Evolutionary conservation across 352 stramenopile genomes (phyloP), one percentile per base, ranked within the genome.

Genomic region (Phytopythium chamaehyphon): DNA sequence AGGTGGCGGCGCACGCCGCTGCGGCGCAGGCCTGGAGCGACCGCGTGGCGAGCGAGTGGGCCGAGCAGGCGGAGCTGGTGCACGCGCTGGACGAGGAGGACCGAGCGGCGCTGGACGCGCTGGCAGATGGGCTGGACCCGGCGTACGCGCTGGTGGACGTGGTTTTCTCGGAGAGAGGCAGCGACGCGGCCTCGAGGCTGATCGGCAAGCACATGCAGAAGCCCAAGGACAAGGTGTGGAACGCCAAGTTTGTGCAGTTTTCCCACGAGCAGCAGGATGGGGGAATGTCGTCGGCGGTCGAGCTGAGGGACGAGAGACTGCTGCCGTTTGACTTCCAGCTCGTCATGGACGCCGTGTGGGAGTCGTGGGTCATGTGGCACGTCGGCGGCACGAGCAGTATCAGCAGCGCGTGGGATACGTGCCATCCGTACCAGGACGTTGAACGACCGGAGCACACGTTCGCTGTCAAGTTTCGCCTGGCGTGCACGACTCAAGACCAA

Each of bases 341-440:
- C 24, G 42, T 47, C 0, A 64, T 71, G 26, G 59, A 71, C 21
- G 63, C 63, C 9, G 59, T 57, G 6, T 71, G 63, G 63, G 63
- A 71, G n/a, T 51, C 59, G 43, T 71, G 63, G 63, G 59, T 67
- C 22, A 33, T 71, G 37, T 71, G 63, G 63, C 63, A 68, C 55
- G 28, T 71, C 6, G 59, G 63, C 23, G 63, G 63, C 11, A 62
- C 47, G 9, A 68, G 54, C 51, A 54, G 59, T 14, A 68, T 68
- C 35, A 71, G 63, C 19, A 52, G 66, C 10, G 61, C 63, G 26
- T 61, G 59, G 33, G 57, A 60, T 39, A 51, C 54, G 11, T 62
- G 59, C 39, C 65, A 58, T 23, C 59, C 52, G 36, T 71, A 71
- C 35, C 55, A 59, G 0, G 51, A 57, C 10, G 51, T 71, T 11